These are phyloP conservation scores for Fragilaria crotonensis DNA, from an alignment of 108 stramenopile species.

Conservation along the genomic window DNA sequence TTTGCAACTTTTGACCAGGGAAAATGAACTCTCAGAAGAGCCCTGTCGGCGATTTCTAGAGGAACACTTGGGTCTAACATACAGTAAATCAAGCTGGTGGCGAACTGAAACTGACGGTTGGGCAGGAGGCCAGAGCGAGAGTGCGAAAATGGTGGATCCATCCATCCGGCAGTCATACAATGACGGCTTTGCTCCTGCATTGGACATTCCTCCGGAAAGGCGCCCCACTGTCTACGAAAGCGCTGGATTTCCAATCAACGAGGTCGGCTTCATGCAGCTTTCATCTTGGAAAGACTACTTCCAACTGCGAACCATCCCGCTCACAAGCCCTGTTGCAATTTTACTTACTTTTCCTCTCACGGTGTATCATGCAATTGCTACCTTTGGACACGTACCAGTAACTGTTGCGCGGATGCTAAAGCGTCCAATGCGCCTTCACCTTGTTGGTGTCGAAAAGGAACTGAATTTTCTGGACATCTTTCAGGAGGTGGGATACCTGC, in stretches of 20 bases:
- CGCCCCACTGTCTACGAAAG: constrained; percentile 30
- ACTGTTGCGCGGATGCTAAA: constrained; percentile 74
- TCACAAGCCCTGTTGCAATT: constrained; percentile 59
- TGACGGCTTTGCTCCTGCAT: constrained; percentile 59
- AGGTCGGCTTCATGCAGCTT: constrained; percentile 35
- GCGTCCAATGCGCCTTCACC: constrained; percentile 62
- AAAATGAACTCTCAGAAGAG: constrained; percentile 46
- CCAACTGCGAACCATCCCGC: constrained; percentile 42
- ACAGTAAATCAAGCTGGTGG: constrained; percentile 50
- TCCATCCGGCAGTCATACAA: constrained; percentile 27
- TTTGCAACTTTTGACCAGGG: constrained; percentile 26
- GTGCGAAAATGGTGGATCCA: constrained; percentile 52
- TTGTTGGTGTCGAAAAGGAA: constrained; percentile 86
- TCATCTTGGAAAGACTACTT: constrained; percentile 76
- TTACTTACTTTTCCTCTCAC: constrained; percentile 79
- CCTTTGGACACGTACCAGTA: constrained; percentile 57
- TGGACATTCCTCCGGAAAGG: constrained; percentile 46
- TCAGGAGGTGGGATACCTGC: constrained; percentile 53
- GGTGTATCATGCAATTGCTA: constrained; percentile 63
- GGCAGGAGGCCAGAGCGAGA: constrained; percentile 53
- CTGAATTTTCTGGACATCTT: constrained; percentile 84
- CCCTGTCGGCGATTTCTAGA: constrained; percentile 46
- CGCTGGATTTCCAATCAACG: constrained; percentile 21
- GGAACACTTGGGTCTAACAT: constrained; percentile 22
- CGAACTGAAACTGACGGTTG: constrained; percentile 68